Evolutionary conservation across 2,329 filamentous ascomycete genomes (phyloP).

Genomic region (Parafenestella ontariensis): DNA sequence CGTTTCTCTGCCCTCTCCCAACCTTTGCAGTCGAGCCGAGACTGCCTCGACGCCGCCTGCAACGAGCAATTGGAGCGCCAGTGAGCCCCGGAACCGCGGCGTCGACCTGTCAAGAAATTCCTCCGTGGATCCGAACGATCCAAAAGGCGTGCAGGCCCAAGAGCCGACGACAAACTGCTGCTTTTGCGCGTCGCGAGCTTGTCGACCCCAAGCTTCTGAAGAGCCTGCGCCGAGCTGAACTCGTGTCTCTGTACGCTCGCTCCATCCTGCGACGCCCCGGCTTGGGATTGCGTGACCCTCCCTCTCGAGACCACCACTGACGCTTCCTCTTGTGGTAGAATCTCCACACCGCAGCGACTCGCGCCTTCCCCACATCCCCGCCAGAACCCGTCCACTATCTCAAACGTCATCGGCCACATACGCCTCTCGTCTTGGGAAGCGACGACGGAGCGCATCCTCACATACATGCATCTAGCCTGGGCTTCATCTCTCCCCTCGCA

Average conservation of each 20-base stretch:
- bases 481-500: constrained; percentile 21
- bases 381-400: not conserved
- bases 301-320: constrained; percentile 13
- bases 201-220: constrained; percentile 23
- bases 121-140: not conserved
- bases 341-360: not conserved
- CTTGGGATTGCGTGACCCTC: constrained; percentile 17
- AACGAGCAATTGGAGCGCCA: constrained; percentile 20
- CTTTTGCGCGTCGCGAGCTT: constrained; percentile 15
- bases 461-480: constrained; percentile 54
- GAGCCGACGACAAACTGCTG: constrained; percentile 6
- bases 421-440: constrained; percentile 39
- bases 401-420: constrained; percentile 26
- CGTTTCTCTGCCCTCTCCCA: constrained; percentile 9
- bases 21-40: constrained; percentile 4
- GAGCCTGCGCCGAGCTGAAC: constrained; percentile 21
- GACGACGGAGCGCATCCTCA: constrained; percentile 59
- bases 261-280: constrained; percentile 5
- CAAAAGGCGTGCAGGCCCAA: too few species aligned
- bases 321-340: not conserved
- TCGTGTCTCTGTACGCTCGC: constrained; percentile 20
- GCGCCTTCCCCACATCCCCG: constrained; percentile 16
- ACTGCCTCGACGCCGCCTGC: not conserved
- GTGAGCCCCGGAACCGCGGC: constrained; percentile 14
- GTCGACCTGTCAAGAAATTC: not conserved